A percentile compares a stretch with the other conserved stretches of the same genome.
Conservation (phyloP, 495 filamentous ascomycete species). For the Glutinoglossum americanum region DNA sequence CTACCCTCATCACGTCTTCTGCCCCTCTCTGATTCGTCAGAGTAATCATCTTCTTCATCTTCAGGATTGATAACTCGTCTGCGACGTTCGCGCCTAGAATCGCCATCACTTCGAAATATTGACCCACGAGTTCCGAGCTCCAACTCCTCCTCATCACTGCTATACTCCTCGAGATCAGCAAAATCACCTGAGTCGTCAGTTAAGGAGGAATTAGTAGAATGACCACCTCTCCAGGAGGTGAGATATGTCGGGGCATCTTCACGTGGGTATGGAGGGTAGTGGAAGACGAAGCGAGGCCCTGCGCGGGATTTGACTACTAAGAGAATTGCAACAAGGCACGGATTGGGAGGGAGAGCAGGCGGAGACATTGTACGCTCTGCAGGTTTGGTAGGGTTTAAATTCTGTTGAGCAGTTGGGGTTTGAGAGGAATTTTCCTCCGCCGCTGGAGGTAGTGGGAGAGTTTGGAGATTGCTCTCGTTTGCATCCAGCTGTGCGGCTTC, state of each 20-base stretch:
- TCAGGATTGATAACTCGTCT: constrained; percentile 8
- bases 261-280: constrained; percentile 54
- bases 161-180: constrained; percentile 20
- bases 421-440: not conserved
- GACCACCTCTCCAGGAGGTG: constrained; percentile 15
- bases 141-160: constrained; percentile 29
- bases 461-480: not conserved
- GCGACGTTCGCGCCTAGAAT: not conserved
- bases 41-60: constrained; percentile 24
- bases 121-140: not conserved
- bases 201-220: constrained; percentile 20
- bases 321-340: constrained; percentile 53
- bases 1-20: constrained; percentile 22
- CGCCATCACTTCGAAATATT: not conserved
- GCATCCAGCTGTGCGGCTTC: not conserved
- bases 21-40: constrained; percentile 17
- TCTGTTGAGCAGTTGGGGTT: not conserved
- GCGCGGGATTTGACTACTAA: constrained; percentile 63
- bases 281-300: constrained; percentile 72
- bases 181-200: constrained; percentile 14
- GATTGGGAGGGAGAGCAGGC: constrained; percentile 12
- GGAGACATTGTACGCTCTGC: not conserved
- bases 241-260: constrained; percentile 5
- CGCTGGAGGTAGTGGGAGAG: not conserved
- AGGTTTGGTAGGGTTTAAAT: not conserved